phyloP scores from a whole-genome alignment of 805 yeast species.

The Lipomyces yamanashiensis region DNA sequence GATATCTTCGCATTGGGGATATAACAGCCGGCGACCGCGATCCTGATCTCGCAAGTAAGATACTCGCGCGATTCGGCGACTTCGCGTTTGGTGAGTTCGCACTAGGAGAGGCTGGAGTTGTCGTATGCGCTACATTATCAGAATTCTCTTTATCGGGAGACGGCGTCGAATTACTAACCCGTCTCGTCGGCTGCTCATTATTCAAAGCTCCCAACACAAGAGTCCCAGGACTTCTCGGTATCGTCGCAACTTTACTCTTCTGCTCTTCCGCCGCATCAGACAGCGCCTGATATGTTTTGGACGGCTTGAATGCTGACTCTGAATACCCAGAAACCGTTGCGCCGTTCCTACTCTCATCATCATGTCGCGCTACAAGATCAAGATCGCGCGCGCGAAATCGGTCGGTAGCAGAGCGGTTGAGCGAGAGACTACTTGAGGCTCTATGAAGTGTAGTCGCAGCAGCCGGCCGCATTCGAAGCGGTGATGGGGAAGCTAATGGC shows the following conservation, averaged over 20 bases:
- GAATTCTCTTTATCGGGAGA: conserved; percentile 10
- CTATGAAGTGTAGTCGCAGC: conserved; percentile 7
- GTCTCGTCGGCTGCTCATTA: conserved; percentile 8
- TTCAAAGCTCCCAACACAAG: conserved; percentile 1
- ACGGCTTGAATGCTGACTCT: conserved; percentile 24
- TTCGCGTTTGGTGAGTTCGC: background rate
- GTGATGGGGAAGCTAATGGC: conserved; percentile 1
- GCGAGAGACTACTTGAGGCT: conserved; percentile 18
- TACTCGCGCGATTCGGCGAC: background rate
- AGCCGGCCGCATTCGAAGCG: conserved; percentile 6
- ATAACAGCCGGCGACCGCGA: conserved; percentile 11
- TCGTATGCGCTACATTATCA: background rate
- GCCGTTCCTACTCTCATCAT: conserved; percentile 12
- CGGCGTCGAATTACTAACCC: conserved; percentile 6
- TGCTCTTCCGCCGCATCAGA: background rate
- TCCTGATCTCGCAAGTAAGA: conserved; percentile 13
- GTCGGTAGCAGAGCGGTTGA: conserved; percentile 17
- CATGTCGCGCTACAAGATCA: conserved; percentile 16
- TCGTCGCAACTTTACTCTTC: background rate
- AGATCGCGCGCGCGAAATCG: conserved; percentile 18
- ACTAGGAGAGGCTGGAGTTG: background rate
- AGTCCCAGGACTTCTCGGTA: background rate
- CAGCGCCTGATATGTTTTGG: conserved; percentile 9
- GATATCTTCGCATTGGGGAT: no score
- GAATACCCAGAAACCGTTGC: conserved; percentile 21